Conservation (phyloP, 164 flowering plant genomes). For the Nymphaea thermarum region DNA sequence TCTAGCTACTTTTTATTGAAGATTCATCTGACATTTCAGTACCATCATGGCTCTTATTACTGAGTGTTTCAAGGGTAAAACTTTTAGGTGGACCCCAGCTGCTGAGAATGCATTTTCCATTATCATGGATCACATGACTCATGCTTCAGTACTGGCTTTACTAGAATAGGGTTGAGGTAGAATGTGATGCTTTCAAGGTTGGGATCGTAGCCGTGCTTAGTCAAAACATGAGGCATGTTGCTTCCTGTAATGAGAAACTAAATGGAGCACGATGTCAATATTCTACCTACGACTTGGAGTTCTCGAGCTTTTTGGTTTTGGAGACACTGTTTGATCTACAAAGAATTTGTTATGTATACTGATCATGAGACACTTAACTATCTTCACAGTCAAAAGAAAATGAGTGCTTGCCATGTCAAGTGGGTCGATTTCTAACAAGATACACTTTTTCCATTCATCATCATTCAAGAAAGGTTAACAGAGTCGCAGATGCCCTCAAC, state of each 20-base stretch:
- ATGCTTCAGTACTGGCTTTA: neutral
- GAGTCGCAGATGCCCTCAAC: too few relatives aligned
- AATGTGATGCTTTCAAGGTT: neutral
- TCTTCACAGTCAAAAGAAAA: too few relatives aligned
- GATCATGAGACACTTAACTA: neutral
- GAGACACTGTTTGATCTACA: neutral
- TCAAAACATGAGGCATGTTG: neutral
- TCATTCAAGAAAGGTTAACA: too few relatives aligned
- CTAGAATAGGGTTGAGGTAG: neutral
- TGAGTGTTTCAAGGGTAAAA: neutral
- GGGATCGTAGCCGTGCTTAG: neutral
- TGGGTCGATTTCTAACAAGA: too few relatives aligned
- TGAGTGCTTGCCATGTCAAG: too few relatives aligned
- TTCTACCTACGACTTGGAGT: neutral
- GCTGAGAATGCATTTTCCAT: neutral
- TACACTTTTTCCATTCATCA: too few relatives aligned
- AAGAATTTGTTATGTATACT: neutral
- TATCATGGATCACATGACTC: neutral
- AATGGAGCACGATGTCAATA: neutral
- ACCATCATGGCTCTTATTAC: neutral
- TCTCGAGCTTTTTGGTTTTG: neutral
- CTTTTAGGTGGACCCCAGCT: neutral
- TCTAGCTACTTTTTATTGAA: neutral
- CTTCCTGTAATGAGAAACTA: neutral
- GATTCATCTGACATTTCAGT: constrained; percentile 4